Conservation (phyloP, 768 basidiomycete genomes). For the Vishniacozyma victoriae region DNA sequence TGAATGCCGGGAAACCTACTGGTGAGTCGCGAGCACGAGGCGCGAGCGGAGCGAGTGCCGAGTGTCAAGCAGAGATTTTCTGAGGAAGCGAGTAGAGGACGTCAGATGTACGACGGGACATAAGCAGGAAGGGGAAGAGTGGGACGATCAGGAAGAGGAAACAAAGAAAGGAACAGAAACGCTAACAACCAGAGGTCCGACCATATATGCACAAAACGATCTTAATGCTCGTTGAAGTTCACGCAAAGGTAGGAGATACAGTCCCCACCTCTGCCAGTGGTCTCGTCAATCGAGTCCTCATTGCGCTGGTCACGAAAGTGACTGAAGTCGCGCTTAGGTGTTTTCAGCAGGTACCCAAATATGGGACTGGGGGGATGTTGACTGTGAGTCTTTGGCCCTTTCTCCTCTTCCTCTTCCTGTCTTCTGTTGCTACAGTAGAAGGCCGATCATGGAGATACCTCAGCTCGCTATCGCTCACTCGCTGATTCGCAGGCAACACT, state of each 20-base stretch:
- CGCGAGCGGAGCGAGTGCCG: no score
- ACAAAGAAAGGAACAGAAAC: no score
- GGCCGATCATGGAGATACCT: no score
- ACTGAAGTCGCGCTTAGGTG: conserved; percentile 75
- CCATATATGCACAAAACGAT: conserved; percentile 87
- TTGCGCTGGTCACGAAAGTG: conserved; percentile 71
- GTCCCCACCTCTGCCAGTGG: no score
- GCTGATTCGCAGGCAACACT: conserved; percentile 70
- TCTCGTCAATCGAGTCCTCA: conserved; percentile 74
- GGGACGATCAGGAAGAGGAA: no score
- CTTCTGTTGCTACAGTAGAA: no score
- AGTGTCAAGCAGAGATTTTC: not conserved
- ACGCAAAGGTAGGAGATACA: conserved; percentile 78
- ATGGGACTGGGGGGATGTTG: conserved; percentile 98
- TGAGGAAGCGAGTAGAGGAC: no score
- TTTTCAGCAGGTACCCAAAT: conserved; percentile 81
- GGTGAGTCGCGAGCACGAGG: conserved; percentile 52
- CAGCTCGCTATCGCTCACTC: not conserved
- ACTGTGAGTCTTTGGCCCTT: conserved; percentile 56
- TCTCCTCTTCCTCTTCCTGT: not conserved
- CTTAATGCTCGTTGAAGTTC: conserved; percentile 81
- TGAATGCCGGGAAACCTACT: conserved; percentile 82
- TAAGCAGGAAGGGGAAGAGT: no score
- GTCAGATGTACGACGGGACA: no score
- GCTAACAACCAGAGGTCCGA: conserved; percentile 68